A percentile compares a stretch with the other conserved stretches of the same genome.
Evolutionary conservation across 352 stramenopile genomes (phyloP).

Genomic region (Globisporangium lucens): DNA sequence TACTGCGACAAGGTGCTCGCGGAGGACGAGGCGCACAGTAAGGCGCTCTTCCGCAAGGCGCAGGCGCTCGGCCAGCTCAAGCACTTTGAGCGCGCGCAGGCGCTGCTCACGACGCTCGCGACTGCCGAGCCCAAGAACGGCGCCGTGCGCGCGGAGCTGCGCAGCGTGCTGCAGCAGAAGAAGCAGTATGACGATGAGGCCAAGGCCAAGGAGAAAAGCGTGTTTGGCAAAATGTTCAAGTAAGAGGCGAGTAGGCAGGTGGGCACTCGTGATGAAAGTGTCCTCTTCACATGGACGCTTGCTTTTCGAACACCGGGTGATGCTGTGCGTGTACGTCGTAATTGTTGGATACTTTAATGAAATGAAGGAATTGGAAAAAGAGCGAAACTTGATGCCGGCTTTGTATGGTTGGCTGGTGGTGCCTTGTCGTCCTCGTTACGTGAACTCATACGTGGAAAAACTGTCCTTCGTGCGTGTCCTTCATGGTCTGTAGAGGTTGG

Average conservation of each 20-base stretch:
- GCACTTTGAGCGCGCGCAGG: conserved; percentile 52
- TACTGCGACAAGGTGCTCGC: conserved; percentile 74
- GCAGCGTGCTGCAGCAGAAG: conserved; percentile 43
- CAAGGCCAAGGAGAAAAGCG: conserved; percentile 48
- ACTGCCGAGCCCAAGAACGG: conserved; percentile 70
- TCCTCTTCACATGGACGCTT: not conserved
- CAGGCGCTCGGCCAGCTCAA: conserved; percentile 61
- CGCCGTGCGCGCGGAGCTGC: conserved; percentile 57
- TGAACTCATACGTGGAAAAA: too few relatives aligned
- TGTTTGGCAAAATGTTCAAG: conserved; percentile 64
- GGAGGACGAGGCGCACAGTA: conserved; percentile 61
- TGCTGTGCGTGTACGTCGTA: not conserved
- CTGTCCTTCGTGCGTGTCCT: too few relatives aligned
- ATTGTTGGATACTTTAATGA: not conserved
- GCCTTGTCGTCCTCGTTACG: too few relatives aligned
- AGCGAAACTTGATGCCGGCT: not conserved
- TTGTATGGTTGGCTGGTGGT: too few relatives aligned
- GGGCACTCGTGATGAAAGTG: not conserved
- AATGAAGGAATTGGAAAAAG: not conserved
- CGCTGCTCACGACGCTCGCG: conserved; percentile 51
- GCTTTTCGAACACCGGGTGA: not conserved
- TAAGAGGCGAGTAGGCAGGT: not conserved
- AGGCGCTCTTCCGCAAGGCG: conserved; percentile 80
- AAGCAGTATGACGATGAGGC: conserved; percentile 62
- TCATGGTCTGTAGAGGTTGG: too few relatives aligned